Evolutionary conservation across 108 stramenopile species (phyloP), one percentile per base, ranked within the genome.

Genomic region (Cyclotella cryptica): DNA sequence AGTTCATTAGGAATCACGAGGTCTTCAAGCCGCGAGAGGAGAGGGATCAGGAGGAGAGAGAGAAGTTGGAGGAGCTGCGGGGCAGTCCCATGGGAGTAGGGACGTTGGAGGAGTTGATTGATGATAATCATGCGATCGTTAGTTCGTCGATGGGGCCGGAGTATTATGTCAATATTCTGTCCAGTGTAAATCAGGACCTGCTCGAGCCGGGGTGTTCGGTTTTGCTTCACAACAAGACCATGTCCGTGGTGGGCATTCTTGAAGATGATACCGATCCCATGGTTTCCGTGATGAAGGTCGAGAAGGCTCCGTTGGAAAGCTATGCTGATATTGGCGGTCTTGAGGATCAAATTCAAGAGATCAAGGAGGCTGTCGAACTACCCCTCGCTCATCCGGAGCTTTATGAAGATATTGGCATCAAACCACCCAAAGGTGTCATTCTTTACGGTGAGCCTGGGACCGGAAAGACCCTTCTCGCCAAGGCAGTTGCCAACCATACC

Each of bases 61-160:
- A 97, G 70, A 99, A 99, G 88, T 83, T 99, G 68, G 99, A 99
- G 71, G 99, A 99, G 68, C 80, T 99, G n/a, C 90, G 99, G 17
- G 99, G 99, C 28, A 88, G 88, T 43, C 99, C 99, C 27, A 86
- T 99, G 70, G 86, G 88, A 17, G 97, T 99, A 19, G 99, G 99
- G 46, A 95, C 90, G 21, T 82, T 99, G 72, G 99, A 99, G 85
- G 99, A 99, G 81, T 90, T 99, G 77, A 99, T 99, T 85, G 99
- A 99, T 81, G 99, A 99, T 85, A 99, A 98, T 79, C 99, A 99
- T 82, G 98, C 98, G 70, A 99, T 99, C 82, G 97, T 99, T 49
- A 90, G 90, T 40, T 90, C 91, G 21, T 87, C 85, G 51, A 94
- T 97, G 46, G 99, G 99, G 13, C 99, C 99, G 35, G 99, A 99